Base-by-base conservation (phyloP, 73 alveolate genomes). In the Paramecium bursaria region DNA sequence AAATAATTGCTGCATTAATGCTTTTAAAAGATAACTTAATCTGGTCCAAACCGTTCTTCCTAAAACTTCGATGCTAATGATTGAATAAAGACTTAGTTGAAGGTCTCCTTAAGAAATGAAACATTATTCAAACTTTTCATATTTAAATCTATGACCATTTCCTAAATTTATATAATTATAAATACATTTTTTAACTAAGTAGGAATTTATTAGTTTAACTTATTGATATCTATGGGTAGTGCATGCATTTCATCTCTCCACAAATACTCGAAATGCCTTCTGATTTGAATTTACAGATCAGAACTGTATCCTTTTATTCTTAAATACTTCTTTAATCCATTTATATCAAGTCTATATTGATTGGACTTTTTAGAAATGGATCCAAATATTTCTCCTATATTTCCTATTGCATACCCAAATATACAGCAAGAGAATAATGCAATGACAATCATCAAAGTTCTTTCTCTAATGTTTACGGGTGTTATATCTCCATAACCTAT, bases 401-500 rank as follows among this genome's bases (percentile, higher is more conserved):
- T 21, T 17, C 33, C 46, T 0, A 77, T 77, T 35, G 88, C 39
- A 42, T 77, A 77, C 1, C 88, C 88, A 54, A 77, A 77, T 42
- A 73, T 53, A 19, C 88, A 60, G 39, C 85, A 77, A 5, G 88
- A 77, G 35, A 77, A 29, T 11, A 77, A 47, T 6, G 88, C 88
- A 5, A 77, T 27, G 53, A 77, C 50, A 27, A 77, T 77, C 46
- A 77, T 27, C 2, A 53, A 31, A 21, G 27, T 17, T 46, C 46
- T 77, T 27, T 77, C 88, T 10, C 30, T 2, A 1, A 53, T 4
- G 35, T 60, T 77, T 60, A 52, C 21, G 2, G 88, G 82, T 6
- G 74, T 21, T 6, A 77, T 53, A 77, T 77, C 88, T 0, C 88
- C 88, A 77, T 77, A 77, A 15, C 88, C 88, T 14, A 77, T 77